Evolutionary conservation across 495 filamentous ascomycete genomes (phyloP).

Genomic region (Aspergillus sparsus): DNA sequence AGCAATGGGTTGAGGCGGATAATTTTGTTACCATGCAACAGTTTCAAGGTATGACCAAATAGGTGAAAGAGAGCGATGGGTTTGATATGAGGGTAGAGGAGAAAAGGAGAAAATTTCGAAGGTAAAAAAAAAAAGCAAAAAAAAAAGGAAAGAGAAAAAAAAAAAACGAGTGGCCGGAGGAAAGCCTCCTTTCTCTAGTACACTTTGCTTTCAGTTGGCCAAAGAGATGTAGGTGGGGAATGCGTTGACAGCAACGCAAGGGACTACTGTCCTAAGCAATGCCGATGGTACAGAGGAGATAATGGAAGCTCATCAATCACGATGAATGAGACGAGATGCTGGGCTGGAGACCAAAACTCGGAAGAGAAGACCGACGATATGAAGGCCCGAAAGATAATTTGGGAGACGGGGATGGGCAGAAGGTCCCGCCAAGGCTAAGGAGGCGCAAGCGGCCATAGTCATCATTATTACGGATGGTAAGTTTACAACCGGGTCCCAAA

Average conservation of each 20-base stretch:
- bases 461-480: constrained; percentile 21
- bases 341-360: constrained; percentile 22
- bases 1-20: constrained; percentile 8
- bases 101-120: not conserved
- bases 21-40: not conserved
- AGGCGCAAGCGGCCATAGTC: constrained; percentile 39
- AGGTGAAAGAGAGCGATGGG: not conserved
- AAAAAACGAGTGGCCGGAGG: constrained; percentile 54
- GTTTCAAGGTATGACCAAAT: constrained; percentile 3
- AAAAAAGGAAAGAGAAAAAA: constrained; percentile 17
- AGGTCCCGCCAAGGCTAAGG: constrained; percentile 44
- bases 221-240: constrained; percentile 28
- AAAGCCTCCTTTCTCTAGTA: constrained; percentile 48
- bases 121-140: constrained; percentile 3
- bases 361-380: constrained; percentile 29
- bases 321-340: constrained; percentile 23
- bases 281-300: constrained; percentile 18
- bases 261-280: constrained; percentile 33
- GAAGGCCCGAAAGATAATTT: constrained; percentile 33
- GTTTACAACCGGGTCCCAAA: constrained; percentile 9
- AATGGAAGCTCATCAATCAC: constrained; percentile 33
- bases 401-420: constrained; percentile 42
- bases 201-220: constrained; percentile 38
- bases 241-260: constrained; percentile 35
- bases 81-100: constrained; percentile 5